Percentiles rank a stretch among this genome's conserved stretches.
phyloP scores from a whole-genome alignment of 805 yeast genomes.

The Saccharomyces paradoxus region DNA sequence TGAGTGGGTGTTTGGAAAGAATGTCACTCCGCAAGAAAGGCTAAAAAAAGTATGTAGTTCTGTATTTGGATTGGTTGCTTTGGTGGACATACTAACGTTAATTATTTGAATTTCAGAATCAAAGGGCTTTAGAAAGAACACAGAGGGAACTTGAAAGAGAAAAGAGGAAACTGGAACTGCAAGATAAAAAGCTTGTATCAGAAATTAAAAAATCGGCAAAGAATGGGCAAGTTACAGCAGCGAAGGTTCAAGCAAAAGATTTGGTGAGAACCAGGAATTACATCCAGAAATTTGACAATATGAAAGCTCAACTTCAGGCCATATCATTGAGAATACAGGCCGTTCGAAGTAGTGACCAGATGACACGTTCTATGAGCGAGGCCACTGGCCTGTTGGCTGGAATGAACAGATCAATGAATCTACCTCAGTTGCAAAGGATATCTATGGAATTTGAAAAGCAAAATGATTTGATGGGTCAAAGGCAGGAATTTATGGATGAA shows the following conservation, averaged over 20 bases:
- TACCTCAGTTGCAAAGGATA: slow-evolving; percentile 79
- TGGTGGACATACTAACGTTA: neutral
- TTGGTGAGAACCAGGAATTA: slow-evolving; percentile 77
- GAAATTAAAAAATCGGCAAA: slow-evolving; percentile 92
- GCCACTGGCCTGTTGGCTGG: slow-evolving; percentile 80
- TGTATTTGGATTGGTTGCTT: neutral
- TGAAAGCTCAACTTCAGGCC: slow-evolving; percentile 95
- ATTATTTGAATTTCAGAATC: slow-evolving; percentile 42
- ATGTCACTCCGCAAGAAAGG: slow-evolving; percentile 88
- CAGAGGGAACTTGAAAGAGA: slow-evolving; percentile 91
- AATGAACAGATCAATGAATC: slow-evolving; percentile 84
- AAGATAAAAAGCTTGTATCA: slow-evolving; percentile 76
- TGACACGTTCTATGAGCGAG: slow-evolving; percentile 90
- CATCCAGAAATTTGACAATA: slow-evolving; percentile 77
- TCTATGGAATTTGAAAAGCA: slow-evolving; percentile 94
- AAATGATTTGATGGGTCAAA: slow-evolving; percentile 94
- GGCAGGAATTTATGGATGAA: slow-evolving; percentile 98
- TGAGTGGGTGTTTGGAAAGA: slow-evolving; percentile 95
- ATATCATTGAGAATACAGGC: slow-evolving; percentile 84
- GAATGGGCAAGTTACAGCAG: slow-evolving; percentile 78
- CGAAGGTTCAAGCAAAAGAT: slow-evolving; percentile 93
- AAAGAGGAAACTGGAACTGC: slow-evolving; percentile 73
- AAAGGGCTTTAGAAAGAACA: slow-evolving; percentile 87
- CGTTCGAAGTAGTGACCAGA: slow-evolving; percentile 87
- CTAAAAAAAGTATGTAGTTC: slow-evolving; percentile 52